phyloP scores from a whole-genome alignment of 2,329 filamentous ascomycete species.

The Aspergillus tanneri region DNA sequence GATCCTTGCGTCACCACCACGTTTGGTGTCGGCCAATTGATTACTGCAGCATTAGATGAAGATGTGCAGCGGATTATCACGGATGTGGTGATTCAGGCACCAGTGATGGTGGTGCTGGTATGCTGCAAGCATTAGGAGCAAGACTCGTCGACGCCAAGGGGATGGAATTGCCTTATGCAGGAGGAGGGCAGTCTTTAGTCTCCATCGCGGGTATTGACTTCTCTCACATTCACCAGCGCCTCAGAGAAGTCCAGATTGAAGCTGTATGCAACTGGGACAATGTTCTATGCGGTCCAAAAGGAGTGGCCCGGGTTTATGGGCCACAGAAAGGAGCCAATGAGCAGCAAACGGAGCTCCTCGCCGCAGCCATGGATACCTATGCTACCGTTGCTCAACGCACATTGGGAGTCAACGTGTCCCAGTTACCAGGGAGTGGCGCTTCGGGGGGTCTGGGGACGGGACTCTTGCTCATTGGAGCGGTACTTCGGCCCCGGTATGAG shows the following conservation, averaged over 20 bases:
- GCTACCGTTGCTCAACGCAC: slow-evolving; percentile 38
- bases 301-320: slow-evolving; percentile 53
- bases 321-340: slow-evolving; percentile 53
- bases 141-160: slow-evolving; percentile 44
- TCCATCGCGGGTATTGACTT: slow-evolving; percentile 44
- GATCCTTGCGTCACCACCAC: slow-evolving; percentile 53
- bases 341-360: slow-evolving; percentile 46
- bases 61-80: slow-evolving; percentile 50
- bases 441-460: slow-evolving; percentile 55
- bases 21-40: slow-evolving; percentile 53
- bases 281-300: slow-evolving; percentile 50
- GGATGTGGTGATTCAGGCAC: slow-evolving; percentile 58
- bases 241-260: slow-evolving; percentile 45
- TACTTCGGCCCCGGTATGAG: slow-evolving; percentile 49
- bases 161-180: slow-evolving; percentile 37
- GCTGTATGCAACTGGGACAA: slow-evolving; percentile 56
- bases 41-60: slow-evolving; percentile 48
- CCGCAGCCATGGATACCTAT: slow-evolving; percentile 45
- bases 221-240: slow-evolving; percentile 38
- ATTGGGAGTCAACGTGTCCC: slow-evolving; percentile 39
- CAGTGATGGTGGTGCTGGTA: slow-evolving; percentile 54
- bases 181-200: slow-evolving; percentile 44
- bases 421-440: slow-evolving; percentile 50
- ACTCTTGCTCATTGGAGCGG: slow-evolving; percentile 50
- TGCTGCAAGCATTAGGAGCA: slow-evolving; percentile 55